Conservation (phyloP, 73 alveolate species). For the Stentor roeselii region DNA sequence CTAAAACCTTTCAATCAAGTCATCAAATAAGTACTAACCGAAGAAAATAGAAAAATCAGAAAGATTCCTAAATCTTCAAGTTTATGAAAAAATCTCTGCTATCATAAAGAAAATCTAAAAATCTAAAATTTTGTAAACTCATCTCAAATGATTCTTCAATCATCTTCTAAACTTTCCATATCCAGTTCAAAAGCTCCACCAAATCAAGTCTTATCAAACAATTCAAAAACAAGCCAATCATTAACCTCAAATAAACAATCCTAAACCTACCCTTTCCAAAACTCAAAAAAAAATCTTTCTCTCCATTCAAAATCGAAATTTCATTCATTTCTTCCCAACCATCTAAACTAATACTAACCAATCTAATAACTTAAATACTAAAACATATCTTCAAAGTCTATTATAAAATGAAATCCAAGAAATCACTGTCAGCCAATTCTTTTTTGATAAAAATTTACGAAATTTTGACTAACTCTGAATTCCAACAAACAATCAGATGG, state of each 20-base stretch:
- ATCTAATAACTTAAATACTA: too few species aligned
- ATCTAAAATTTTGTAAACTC: too few species aligned
- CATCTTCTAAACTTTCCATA: too few species aligned
- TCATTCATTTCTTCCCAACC: too few species aligned
- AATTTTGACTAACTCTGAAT: neutral
- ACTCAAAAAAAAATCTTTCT: too few species aligned
- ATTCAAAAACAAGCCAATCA: neutral
- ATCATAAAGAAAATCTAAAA: too few species aligned
- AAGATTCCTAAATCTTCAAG: neutral
- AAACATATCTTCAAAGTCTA: too few species aligned
- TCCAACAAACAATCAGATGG: neutral
- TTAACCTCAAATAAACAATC: neutral
- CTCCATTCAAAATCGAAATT: too few species aligned
- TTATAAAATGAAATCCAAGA: neutral
- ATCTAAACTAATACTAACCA: too few species aligned
- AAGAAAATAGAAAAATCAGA: neutral
- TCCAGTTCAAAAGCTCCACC: neutral
- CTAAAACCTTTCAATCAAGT: neutral
- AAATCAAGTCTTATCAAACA: neutral
- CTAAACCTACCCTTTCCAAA: neutral
- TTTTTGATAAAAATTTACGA: neutral
- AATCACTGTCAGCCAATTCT: neutral
- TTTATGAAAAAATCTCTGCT: neutral
- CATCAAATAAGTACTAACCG: neutral
- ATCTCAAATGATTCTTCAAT: too few species aligned